Evolutionary conservation across 371 early-diverging fungal species (phyloP).

Genomic region (Mortierella sp.): DNA sequence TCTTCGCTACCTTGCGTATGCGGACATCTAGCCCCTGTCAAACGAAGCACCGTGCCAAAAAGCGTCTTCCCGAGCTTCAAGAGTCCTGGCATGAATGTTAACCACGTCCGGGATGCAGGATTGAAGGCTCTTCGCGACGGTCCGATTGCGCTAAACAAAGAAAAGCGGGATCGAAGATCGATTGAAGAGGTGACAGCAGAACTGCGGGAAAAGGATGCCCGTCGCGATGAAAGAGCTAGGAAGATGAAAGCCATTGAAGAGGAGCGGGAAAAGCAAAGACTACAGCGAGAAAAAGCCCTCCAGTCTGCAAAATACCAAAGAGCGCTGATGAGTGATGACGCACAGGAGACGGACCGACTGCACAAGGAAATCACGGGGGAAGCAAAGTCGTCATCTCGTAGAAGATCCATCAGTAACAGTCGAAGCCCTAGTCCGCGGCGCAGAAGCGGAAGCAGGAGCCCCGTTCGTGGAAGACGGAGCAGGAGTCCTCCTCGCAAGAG

Average conservation of each 20-base stretch:
- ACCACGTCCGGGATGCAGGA: slow-evolving; percentile 39
- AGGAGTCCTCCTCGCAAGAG: slow-evolving; percentile 25
- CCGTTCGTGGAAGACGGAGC: slow-evolving; percentile 15
- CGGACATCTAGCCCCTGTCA: slow-evolving; percentile 32
- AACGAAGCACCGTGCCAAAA: slow-evolving; percentile 17
- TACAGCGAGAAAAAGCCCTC: slow-evolving; percentile 39
- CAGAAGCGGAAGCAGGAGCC: slow-evolving; percentile 29
- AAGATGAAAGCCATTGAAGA: slow-evolving; percentile 39
- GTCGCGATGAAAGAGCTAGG: slow-evolving; percentile 30
- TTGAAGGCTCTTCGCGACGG: slow-evolving; percentile 38
- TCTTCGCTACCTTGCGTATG: no score
- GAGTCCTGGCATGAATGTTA: slow-evolving; percentile 20
- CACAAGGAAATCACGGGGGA: slow-evolving; percentile 29
- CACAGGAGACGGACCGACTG: slow-evolving; percentile 35
- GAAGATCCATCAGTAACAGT: slow-evolving; percentile 26
- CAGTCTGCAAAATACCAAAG: slow-evolving; percentile 33
- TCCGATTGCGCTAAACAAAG: slow-evolving; percentile 37
- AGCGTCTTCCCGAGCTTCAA: slow-evolving; percentile 29
- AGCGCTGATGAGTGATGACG: slow-evolving; percentile 38
- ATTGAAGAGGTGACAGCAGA: slow-evolving; percentile 31
- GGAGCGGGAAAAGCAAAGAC: slow-evolving; percentile 23
- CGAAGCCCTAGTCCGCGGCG: slow-evolving; percentile 24
- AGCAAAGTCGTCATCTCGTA: not conserved
- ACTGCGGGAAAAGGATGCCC: slow-evolving; percentile 13
- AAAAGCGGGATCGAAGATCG: slow-evolving; percentile 33